Conservation (phyloP, 1,284 basidiomycete species). For the Xerocomus minutiporus region DNA sequence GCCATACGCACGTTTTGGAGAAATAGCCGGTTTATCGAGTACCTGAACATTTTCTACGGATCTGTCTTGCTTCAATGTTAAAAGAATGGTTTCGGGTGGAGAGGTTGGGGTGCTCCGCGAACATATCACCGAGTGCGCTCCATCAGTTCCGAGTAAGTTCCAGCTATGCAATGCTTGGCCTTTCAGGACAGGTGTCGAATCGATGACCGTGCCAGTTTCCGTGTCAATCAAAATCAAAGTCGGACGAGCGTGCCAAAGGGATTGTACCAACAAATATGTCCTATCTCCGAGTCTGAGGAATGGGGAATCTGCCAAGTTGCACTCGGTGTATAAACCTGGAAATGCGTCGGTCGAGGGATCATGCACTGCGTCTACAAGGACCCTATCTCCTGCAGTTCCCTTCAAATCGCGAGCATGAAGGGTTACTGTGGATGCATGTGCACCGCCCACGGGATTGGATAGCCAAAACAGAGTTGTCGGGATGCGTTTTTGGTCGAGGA, state of each 20-base stretch:
- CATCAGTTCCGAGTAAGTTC: conserved; percentile 52
- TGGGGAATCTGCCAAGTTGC: conserved; percentile 42
- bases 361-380: conserved; percentile 35
- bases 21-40: conserved; percentile 29
- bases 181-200: conserved; percentile 36
- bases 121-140: conserved; percentile 42
- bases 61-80: conserved; percentile 10
- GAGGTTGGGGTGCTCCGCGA: conserved; percentile 46
- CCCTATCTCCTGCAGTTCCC: conserved; percentile 5
- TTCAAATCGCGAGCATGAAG: conserved; percentile 43
- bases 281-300: conserved; percentile 36
- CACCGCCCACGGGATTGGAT: conserved; percentile 50
- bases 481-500: conserved; percentile 30
- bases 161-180: conserved; percentile 41
- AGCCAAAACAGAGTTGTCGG: conserved; percentile 48
- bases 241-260: conserved; percentile 49
- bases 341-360: conserved; percentile 42
- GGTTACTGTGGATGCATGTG: conserved; percentile 55
- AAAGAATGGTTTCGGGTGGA: conserved; percentile 49
- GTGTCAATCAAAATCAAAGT: conserved; percentile 42
- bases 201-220: conserved; percentile 35
- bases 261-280: conserved; percentile 41
- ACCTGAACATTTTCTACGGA: not conserved
- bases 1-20: conserved; percentile 35
- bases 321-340: conserved; percentile 60